Evolutionary conservation across 2,329 filamentous ascomycete genomes (phyloP), one percentile per base, ranked within the genome.

Genomic region (Cytospora leucostoma): DNA sequence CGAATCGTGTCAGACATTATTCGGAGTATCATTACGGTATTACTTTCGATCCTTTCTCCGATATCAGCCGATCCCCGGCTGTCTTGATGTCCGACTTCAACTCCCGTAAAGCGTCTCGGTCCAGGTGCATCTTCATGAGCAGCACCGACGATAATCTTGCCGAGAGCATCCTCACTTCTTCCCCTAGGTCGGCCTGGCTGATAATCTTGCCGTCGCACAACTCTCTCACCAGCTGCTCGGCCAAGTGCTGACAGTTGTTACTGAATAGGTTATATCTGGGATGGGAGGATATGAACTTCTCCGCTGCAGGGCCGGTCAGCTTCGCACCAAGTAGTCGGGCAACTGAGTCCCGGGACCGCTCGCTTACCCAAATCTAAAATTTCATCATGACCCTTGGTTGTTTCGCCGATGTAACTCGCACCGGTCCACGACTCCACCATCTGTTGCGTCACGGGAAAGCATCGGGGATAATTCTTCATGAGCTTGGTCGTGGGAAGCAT

Each of bases 181-280:
- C 72, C 34, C 68, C 70, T 13, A 75, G 63, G 63, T 73, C 74
- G 19, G 70, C 67, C 66, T 72, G 69, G 56, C 70, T 74, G 59
- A 74, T 72, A 17, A 71, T 56, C 58, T 68, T 73, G 49, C 71
- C 70, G 49, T 74, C 61, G 58, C 73, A 75, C 7, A 74, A 56
- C 21, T 72, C 65, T 52, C 65, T 68, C 49, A 75, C 71, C 2
- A 75, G 69, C 17, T 62, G 69, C 63, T 74, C 73, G 3, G 70
- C 72, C 61, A 74, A 53, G 58, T 73, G 69, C 61, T 75, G 72
- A 50, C 73, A 74, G 63, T 74, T 75, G 59, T 69, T 73, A 34
- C 69, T 68, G 8, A 74, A 64, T 11, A 74, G 66, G 27, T 72
- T 69, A 52, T 75, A 74, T 33, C 70, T 69, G 13, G 73, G 73